These are phyloP conservation scores for Cetraspora pellucida DNA, from an alignment of 192 early-diverging fungal genomes.

Conservation along the genomic window DNA sequence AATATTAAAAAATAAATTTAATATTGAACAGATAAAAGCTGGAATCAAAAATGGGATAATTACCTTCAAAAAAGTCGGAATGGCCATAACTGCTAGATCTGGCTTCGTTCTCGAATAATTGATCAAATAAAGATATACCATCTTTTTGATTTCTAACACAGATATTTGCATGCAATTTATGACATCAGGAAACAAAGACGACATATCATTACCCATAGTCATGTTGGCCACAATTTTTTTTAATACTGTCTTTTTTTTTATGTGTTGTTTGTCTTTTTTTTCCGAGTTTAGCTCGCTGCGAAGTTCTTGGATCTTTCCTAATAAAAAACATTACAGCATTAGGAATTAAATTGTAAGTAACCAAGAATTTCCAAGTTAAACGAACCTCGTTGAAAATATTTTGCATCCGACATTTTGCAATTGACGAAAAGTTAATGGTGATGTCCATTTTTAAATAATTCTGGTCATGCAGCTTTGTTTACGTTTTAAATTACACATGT, in stretches of 20 bases:
- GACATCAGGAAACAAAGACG: conserved; percentile 88
- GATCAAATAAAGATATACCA: conserved; percentile 96
- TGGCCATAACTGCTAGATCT: conserved; percentile 90
- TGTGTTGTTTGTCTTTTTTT: conserved; percentile 79
- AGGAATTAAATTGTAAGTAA: too few relatives aligned
- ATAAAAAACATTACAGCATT: neutral
- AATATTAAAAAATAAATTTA: conserved; percentile 17
- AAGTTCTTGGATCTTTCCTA: conserved; percentile 91
- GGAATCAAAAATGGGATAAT: neutral
- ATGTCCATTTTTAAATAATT: too few relatives aligned
- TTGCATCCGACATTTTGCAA: too few relatives aligned
- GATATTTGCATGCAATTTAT: conserved; percentile 90
- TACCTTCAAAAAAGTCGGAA: conserved; percentile 86
- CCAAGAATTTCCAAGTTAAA: too few relatives aligned
- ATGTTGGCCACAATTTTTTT: conserved; percentile 99
- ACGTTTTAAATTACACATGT: too few relatives aligned
- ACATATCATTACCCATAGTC: conserved; percentile 99
- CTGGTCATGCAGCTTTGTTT: too few relatives aligned
- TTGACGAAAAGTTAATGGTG: too few relatives aligned
- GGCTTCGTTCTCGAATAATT: conserved; percentile 93
- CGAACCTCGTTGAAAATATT: too few relatives aligned
- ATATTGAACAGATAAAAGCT: neutral
- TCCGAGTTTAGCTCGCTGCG: conserved; percentile 83
- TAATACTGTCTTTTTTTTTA: conserved; percentile 81
- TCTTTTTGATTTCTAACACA: conserved; percentile 82